phyloP scores from a whole-genome alignment of 2,329 filamentous ascomycete species.

The Grosmannia clavigera region DNA sequence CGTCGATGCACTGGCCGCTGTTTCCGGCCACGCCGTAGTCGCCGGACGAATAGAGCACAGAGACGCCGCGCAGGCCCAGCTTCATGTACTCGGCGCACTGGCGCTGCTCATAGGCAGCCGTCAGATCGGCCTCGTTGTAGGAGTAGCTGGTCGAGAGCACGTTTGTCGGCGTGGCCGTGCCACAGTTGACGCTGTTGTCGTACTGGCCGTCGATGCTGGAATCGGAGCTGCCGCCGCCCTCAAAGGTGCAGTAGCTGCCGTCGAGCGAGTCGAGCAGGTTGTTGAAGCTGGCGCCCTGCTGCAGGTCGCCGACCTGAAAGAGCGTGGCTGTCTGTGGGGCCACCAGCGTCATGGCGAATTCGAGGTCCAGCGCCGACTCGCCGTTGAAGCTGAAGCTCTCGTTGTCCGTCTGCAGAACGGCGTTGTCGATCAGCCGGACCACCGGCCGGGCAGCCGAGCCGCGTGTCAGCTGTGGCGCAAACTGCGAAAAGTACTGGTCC shows the following conservation, averaged over 20 bases:
- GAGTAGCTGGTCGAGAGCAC: constrained; percentile 43
- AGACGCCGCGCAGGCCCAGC: constrained; percentile 38
- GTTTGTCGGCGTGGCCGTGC: constrained; percentile 30
- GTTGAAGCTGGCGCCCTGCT: constrained; percentile 16
- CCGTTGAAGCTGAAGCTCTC: constrained; percentile 26
- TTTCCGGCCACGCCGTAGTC: constrained; percentile 34
- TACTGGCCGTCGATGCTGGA: constrained; percentile 24
- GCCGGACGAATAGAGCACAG: constrained; percentile 37
- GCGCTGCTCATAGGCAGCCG: constrained; percentile 33
- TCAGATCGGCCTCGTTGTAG: constrained; percentile 37
- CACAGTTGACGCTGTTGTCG: constrained; percentile 29
- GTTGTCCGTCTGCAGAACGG: constrained; percentile 21
- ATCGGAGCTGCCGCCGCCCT: constrained; percentile 25
- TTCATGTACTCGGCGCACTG: constrained; percentile 47
- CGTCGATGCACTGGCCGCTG: constrained; percentile 22
- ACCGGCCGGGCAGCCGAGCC: constrained; percentile 29
- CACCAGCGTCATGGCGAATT: constrained; percentile 31
- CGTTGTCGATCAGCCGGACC: constrained; percentile 21
- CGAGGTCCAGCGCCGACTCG: constrained; percentile 23
- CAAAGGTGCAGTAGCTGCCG: constrained; percentile 29
- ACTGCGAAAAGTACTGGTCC: constrained; percentile 33
- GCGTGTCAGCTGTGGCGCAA: constrained; percentile 24
- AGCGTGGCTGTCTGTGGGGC: constrained; percentile 37
- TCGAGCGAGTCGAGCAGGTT: constrained; percentile 30
- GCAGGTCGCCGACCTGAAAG: constrained; percentile 32